These are phyloP conservation scores for Sanghuangporus baumii DNA, from an alignment of 1,284 basidiomycete genomes.

Conservation along the genomic window DNA sequence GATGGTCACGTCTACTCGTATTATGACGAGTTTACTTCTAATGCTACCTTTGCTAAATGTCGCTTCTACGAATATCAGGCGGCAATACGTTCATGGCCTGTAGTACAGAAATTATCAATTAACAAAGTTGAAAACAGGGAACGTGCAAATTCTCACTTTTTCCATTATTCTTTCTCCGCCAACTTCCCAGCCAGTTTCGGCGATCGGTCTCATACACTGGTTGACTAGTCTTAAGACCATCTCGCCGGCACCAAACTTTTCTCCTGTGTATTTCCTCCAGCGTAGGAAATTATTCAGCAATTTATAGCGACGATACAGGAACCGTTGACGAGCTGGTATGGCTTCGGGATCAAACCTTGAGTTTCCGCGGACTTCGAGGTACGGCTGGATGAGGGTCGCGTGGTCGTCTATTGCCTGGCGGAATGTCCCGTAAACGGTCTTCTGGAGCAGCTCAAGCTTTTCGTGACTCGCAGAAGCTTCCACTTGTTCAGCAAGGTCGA, in stretches of 20 bases:
- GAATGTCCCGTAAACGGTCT: conserved; percentile 57
- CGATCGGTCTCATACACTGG: conserved; percentile 60
- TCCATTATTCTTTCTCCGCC: conserved; percentile 70
- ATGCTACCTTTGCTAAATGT: background rate
- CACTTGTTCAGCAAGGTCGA: conserved; percentile 79
- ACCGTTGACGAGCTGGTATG: conserved; percentile 66
- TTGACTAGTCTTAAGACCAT: conserved; percentile 55
- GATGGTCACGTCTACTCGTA: background rate
- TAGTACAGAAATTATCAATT: background rate
- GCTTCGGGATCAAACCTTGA: conserved; percentile 74
- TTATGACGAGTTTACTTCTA: background rate
- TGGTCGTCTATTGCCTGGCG: conserved; percentile 46
- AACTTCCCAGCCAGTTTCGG: conserved; percentile 81
- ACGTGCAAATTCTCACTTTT: conserved; percentile 43
- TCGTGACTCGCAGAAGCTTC: conserved; percentile 70
- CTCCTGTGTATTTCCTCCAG: conserved; percentile 73
- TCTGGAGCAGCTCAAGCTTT: conserved; percentile 69
- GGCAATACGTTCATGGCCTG: conserved; percentile 10
- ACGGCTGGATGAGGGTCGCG: conserved; percentile 40
- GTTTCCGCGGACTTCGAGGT: conserved; percentile 30
- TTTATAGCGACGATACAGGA: conserved; percentile 66
- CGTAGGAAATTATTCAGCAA: conserved; percentile 65
- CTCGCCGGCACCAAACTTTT: conserved; percentile 52
- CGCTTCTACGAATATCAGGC: conserved; percentile 4
- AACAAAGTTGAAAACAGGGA: background rate